Base-by-base conservation (phyloP, 2,329 filamentous ascomycete species). In the Colletotrichum sp. region DNA sequence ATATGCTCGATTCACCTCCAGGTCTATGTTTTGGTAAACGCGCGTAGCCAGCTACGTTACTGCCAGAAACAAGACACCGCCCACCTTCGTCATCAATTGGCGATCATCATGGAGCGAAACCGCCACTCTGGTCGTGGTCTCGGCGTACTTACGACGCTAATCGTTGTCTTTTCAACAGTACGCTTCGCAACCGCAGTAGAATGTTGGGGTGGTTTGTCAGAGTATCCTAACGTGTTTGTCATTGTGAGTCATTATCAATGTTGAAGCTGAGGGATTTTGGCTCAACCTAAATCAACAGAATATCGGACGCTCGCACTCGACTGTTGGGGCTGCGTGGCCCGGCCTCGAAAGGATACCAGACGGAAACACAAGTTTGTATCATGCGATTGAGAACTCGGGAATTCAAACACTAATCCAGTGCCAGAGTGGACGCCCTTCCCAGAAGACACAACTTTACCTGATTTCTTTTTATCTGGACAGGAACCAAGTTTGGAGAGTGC, bases 281-380 rank as follows among this genome's bases (percentile, higher is more conserved):
- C 43, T 52, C 10, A 52, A 52, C n/a, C 10, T 52, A 3, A 13
- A 52, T 13, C 10, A 13, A 3, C 12, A 52, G 43, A 52, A 52
- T 0, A 52, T 52, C 10, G 43, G 43, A 0, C 43, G 10, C n/a
- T 52, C 43, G 43, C 43, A 52, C 1, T 52, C 43, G n/a, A 52
- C 43, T 8, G n/a, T 21, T 21, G 43, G 43, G 0, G n/a, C 12
- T 0, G n/a, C 43, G n/a, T 52, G 43, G n/a, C 43, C 9, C 0
- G 43, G 43, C 6, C 43, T 52, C n/a, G 21, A 6, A 52, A 52
- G 0, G 2, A 24, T 52, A 21, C 43, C n/a, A 0, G 43, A 52
- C 0, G 43, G 43, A 12, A 52, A 52, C n/a, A 52, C 43, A 52
- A 52, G 43, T 52, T 1, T 13, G 43, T 21, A 8, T 21, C 10